Conservation (phyloP, 192 early-diverging fungal genomes). For the Rhizoclosmatium sp. region DNA sequence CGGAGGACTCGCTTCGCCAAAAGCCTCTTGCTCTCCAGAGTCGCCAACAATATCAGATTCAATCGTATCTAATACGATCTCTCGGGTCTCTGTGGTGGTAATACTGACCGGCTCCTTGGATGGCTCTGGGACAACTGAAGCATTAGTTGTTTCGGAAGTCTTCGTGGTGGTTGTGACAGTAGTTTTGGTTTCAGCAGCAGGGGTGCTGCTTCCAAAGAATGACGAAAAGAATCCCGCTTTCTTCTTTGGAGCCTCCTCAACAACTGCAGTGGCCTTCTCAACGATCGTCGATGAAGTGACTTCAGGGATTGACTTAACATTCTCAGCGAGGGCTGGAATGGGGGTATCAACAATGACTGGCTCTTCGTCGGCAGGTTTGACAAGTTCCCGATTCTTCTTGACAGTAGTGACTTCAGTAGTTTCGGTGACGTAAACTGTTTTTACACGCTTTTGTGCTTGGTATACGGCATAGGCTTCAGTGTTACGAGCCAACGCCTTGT, state of each 20-base stretch:
- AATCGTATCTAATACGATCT: too few relatives aligned
- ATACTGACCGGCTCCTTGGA: too few relatives aligned
- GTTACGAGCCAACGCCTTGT: background rate
- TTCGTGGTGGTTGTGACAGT: too few relatives aligned
- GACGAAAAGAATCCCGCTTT: too few relatives aligned
- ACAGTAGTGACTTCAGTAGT: slow-evolving; percentile 25
- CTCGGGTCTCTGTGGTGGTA: too few relatives aligned
- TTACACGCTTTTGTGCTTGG: background rate
- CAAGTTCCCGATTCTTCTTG: slow-evolving; percentile 12
- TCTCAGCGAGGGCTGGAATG: background rate
- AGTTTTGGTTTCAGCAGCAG: too few relatives aligned
- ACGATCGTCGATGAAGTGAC: background rate
- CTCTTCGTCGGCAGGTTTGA: slow-evolving; percentile 3
- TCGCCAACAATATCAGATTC: too few relatives aligned
- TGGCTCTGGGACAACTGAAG: too few relatives aligned
- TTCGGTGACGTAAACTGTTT: slow-evolving; percentile 26
- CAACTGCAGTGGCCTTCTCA: background rate
- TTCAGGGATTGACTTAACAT: background rate
- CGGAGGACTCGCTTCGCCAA: too few relatives aligned
- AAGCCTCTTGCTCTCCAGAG: too few relatives aligned
- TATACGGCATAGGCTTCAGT: background rate
- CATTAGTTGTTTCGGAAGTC: too few relatives aligned
- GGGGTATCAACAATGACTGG: background rate
- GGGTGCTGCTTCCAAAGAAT: too few relatives aligned
- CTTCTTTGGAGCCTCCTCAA: background rate